Base-by-base conservation (phyloP, 768 basidiomycete genomes). In the Dioszegia crocea region DNA sequence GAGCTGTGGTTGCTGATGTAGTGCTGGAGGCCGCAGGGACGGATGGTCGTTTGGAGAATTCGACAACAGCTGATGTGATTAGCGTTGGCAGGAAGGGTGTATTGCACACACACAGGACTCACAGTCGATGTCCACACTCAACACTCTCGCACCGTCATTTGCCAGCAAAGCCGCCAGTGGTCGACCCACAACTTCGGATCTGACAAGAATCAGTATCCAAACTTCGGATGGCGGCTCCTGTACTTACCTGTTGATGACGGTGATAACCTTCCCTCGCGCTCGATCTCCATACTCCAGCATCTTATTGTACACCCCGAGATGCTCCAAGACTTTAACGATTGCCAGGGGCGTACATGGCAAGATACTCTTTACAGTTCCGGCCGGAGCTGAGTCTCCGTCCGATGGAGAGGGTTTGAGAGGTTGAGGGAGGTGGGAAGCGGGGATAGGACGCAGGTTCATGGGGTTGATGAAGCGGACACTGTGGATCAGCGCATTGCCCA, bases 281-380 rank as follows among this genome's bases (percentile, higher is more conserved):
- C 93, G 84, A 76, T 97, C 92, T 31, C 96, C 96, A 75, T 96
- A 97, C 0, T 88, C 85, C 16, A 98, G 82, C 65, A 97, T 83
- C 64, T 79, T 86, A 79, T 97, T 97, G 81, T 99, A 98, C 14
- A 98, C 91, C 10, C 91, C 88, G 40, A 87, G 81, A 72, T 86
- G 83, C 74, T 99, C 96, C 23, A 99, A 81, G 61, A 86, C 89
- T 78, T 99, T 99, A 64, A 99, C 93, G 70, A 97, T 88, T 2
- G 91, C 96, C 11, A 99, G 83, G 0, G 96, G 93, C 4, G 96
- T 99, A 77, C 96, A 99, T 0, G 96, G 96, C 33, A 99, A 83
- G 71, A 99, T 90, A 3, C 91, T 94, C 78, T 98, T 98, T 70
- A 96, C 90, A 56, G 86, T 87, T 23, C 92, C 91, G 0, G 84